Percentiles rank a stretch among this genome's conserved stretches.
Conservation (phyloP, 495 filamentous ascomycete genomes). For the Penicillium steckii region DNA sequence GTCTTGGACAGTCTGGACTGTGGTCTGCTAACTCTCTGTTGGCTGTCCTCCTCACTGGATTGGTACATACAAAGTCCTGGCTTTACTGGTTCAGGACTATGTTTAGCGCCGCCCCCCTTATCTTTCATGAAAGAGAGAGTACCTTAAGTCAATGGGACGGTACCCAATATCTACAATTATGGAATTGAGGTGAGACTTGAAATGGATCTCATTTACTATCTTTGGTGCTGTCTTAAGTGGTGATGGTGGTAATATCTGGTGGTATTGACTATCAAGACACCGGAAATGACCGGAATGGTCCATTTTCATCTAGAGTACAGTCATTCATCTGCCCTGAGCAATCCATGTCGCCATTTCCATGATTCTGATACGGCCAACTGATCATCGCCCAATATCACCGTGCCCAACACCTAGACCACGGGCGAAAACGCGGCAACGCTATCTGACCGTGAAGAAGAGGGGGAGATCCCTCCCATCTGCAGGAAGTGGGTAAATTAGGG, state of each 20-base stretch:
- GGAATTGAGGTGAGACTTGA: no score
- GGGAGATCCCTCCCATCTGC: conserved; percentile 11
- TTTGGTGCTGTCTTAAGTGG: no score
- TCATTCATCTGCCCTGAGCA: no score
- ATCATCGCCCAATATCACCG: conserved; percentile 8
- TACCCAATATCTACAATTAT: no score
- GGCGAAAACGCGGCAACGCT: conserved; percentile 4
- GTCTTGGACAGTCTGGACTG: conserved; percentile 18
- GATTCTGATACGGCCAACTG: conserved; percentile 2
- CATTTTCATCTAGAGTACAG: no score
- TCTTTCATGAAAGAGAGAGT: not conserved
- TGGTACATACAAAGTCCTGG: no score
- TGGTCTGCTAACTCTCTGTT: not conserved
- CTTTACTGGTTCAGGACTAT: not conserved
- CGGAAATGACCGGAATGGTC: not conserved
- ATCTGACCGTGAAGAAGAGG: conserved; percentile 5
- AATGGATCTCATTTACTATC: no score
- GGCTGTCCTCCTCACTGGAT: no score
- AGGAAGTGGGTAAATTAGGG: conserved; percentile 9
- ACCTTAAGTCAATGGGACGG: no score
- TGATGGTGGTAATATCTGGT: not conserved
- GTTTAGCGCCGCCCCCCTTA: not conserved
- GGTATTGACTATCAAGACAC: not conserved
- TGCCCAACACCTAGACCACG: conserved; percentile 11
- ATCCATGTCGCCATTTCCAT: not conserved